Evolutionary conservation across 805 yeast species (phyloP).

Genomic region (Hanseniaspora vineae): DNA sequence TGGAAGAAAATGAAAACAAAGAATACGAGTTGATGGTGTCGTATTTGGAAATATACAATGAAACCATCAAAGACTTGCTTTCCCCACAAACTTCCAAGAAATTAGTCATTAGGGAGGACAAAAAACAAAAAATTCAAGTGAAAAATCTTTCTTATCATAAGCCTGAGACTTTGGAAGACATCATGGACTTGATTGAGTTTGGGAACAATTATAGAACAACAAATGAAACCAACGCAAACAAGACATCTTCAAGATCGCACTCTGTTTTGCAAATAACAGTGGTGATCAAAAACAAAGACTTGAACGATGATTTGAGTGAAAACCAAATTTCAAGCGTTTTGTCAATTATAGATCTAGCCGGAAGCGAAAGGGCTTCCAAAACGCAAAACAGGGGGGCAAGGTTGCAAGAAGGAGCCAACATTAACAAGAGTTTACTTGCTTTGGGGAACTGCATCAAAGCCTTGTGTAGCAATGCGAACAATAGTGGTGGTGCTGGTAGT

Average conservation of each 20-base stretch:
- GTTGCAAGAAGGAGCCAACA: constrained; percentile 84
- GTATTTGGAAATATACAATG: constrained; percentile 84
- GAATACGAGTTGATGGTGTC: constrained; percentile 39
- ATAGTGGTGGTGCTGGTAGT: not conserved
- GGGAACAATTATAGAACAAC: constrained; percentile 73
- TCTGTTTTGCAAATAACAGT: constrained; percentile 81
- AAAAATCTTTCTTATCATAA: constrained; percentile 53
- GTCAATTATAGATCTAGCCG: constrained; percentile 85
- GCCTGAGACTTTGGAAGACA: constrained; percentile 54
- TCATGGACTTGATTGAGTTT: constrained; percentile 58
- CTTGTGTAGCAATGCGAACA: constrained; percentile 39
- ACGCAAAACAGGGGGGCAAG: constrained; percentile 76
- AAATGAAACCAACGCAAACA: constrained; percentile 84
- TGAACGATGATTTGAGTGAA: constrained; percentile 48
- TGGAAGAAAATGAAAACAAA: not conserved
- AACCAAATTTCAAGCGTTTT: constrained; percentile 67
- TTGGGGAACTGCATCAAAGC: constrained; percentile 93
- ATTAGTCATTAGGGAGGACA: constrained; percentile 59
- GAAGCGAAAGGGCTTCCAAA: constrained; percentile 87
- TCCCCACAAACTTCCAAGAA: constrained; percentile 40
- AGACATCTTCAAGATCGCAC: constrained; percentile 84
- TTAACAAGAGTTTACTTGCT: constrained; percentile 77
- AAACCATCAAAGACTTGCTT: constrained; percentile 69
- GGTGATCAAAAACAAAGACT: constrained; percentile 36
- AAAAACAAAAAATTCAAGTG: constrained; percentile 50